phyloP scores from a whole-genome alignment of 257 asterid species.

The Nicotiana sylvestris region DNA sequence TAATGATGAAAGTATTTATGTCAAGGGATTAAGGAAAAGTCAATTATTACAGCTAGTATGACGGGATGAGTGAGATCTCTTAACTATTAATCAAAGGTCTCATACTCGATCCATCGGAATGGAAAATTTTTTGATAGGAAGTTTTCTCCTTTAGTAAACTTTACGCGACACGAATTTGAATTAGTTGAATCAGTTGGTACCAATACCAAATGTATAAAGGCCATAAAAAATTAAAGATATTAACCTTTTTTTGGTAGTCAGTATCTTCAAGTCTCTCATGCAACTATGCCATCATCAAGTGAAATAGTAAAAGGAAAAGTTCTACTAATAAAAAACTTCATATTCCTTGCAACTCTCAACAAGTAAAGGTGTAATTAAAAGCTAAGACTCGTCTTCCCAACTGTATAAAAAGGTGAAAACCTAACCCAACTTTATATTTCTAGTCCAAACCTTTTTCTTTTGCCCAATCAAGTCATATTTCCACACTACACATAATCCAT shows the following conservation, averaged over 20 bases:
- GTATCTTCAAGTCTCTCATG: background rate
- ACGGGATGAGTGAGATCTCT: no score
- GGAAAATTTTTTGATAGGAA: background rate
- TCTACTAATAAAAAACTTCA: background rate
- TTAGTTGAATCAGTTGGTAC: background rate
- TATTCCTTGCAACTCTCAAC: slow-evolving; percentile 8
- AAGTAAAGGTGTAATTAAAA: slow-evolving; percentile 9
- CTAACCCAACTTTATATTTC: background rate
- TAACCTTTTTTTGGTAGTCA: background rate
- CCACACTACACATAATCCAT: background rate
- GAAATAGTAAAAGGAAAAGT: slow-evolving; percentile 5
- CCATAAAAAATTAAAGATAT: background rate
- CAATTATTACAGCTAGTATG: no score
- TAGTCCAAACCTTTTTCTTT: background rate
- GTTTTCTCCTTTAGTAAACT: fast-evolving
- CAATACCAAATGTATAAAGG: no score
- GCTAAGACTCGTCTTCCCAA: background rate
- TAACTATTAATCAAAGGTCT: background rate
- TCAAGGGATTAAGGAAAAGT: no score
- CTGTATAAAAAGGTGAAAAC: slow-evolving; percentile 10
- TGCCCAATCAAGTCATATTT: background rate
- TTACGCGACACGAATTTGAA: background rate
- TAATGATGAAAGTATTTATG: background rate
- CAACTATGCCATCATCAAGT: background rate
- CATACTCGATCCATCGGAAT: background rate